phyloP scores from a whole-genome alignment of 2,329 filamentous ascomycete genomes.

The Chalara sp. region DNA sequence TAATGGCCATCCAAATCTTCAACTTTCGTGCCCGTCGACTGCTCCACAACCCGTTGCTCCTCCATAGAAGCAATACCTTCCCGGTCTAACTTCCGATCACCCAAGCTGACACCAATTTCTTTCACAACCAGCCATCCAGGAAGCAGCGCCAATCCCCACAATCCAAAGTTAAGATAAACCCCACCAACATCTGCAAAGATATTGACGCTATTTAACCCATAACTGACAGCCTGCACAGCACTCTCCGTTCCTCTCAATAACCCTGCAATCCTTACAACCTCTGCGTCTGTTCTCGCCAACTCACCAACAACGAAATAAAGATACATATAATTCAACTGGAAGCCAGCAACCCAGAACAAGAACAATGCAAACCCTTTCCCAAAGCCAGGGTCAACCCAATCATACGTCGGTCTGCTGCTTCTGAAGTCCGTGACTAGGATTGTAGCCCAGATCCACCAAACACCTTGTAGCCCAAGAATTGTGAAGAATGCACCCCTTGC shows the following conservation, averaged over 20 bases:
- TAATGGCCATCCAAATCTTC: too few species aligned
- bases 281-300: constrained; percentile 51
- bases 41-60: background rate
- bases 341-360: constrained; percentile 58
- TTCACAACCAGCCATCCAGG: constrained; percentile 61
- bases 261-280: constrained; percentile 62
- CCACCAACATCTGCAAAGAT: constrained; percentile 59
- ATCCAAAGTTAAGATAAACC: constrained; percentile 63
- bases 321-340: constrained; percentile 70
- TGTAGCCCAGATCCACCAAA: constrained; percentile 67
- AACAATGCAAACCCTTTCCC: constrained; percentile 61
- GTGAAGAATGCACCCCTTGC: constrained; percentile 19
- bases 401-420: constrained; percentile 49
- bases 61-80: background rate
- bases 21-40: background rate
- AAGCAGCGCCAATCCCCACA: constrained; percentile 57
- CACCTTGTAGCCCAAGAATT: constrained; percentile 47
- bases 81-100: background rate
- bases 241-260: constrained; percentile 65
- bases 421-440: constrained; percentile 56
- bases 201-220: constrained; percentile 55
- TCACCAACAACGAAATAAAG: constrained; percentile 67
- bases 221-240: constrained; percentile 66
- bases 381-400: constrained; percentile 60
- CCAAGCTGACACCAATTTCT: constrained; percentile 20